Evolutionary conservation across 768 basidiomycete species (phyloP), one percentile per base, ranked within the genome.

Genomic region (Candolleomyces efflorescens): DNA sequence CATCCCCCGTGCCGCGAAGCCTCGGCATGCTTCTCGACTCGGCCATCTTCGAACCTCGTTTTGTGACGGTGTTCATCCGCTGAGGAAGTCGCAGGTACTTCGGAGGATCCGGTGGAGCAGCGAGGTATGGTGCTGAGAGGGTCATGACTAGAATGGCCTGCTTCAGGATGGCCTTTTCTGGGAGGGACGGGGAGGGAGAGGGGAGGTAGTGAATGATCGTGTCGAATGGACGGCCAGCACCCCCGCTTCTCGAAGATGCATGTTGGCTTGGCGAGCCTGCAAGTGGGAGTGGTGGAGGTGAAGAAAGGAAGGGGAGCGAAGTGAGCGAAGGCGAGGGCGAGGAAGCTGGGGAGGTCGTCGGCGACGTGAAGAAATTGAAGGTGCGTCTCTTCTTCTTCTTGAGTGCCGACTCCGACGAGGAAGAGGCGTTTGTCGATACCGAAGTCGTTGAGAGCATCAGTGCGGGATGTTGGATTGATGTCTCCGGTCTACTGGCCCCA

Each of bases 111-210:
- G 61, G 56, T 3, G 62, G 60, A 1, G 46, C n/a, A 10, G 68
- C 65, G 11, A 78, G 65, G 56, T 75, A 78, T 3, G 73, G 70
- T 2, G 68, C 68, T 37, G 71, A 65, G 45, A 79, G 68, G 13
- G 78, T 76, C 1, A 74, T 78, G 3, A 79, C 71, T 27, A 81
- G 69, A 11, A 81, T 74, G 6, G 75, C 71, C 57, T 77, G 70
- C 54, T 79, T 79, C 4, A 80, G 62, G 4, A 79, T 64, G 11
- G 70, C 70, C 59, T 78, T 78, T 39, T 81, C 79, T 0, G 72
- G 68, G 1, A 75, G 55, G 17, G 38, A 36, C n/a, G 5, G 23
- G n/a, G 27, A 15, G 4, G 36, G 18, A 13, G 32, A 10, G 15
- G 26, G 17, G n/a, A 81, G 67, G 60, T 78, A 79, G 48, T 77